phyloP scores from a whole-genome alignment of 2,329 filamentous ascomycete species.

The Clonostachys rhizophaga region DNA sequence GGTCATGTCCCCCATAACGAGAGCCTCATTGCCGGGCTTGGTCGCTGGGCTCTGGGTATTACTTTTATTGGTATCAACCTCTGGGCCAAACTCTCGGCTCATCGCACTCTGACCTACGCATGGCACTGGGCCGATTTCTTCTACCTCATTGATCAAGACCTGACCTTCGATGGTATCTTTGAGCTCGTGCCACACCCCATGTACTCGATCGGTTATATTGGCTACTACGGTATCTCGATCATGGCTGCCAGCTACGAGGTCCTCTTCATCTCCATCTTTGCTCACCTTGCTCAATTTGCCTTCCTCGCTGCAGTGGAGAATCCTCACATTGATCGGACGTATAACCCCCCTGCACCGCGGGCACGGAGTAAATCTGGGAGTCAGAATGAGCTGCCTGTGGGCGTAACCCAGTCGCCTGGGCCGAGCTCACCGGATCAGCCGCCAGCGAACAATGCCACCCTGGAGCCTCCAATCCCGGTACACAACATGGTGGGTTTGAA shows the following conservation, averaged over 20 bases:
- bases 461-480: slow-evolving; percentile 56
- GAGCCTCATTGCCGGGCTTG: slow-evolving; percentile 58
- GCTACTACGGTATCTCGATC: slow-evolving; percentile 96
- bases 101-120: slow-evolving; percentile 95
- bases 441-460: slow-evolving; percentile 11
- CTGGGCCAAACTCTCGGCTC: slow-evolving; percentile 97
- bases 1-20: slow-evolving; percentile 72
- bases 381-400: slow-evolving; percentile 17
- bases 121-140: slow-evolving; percentile 99
- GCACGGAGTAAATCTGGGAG: slow-evolving; percentile 37
- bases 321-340: slow-evolving; percentile 96
- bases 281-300: slow-evolving; percentile 89
- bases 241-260: slow-evolving; percentile 98
- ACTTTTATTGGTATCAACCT: slow-evolving; percentile 87
- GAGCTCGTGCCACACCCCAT: slow-evolving; percentile 98
- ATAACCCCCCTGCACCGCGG: slow-evolving; percentile 83
- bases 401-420: slow-evolving; percentile 6
- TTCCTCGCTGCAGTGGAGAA: slow-evolving; percentile 93
- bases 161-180: slow-evolving; percentile 98
- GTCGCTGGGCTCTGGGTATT: slow-evolving; percentile 77
- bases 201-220: slow-evolving; percentile 97
- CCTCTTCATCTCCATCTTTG: slow-evolving; percentile 91
- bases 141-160: slow-evolving; percentile 93
- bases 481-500: slow-evolving; percentile 79
- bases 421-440: slow-evolving; percentile 14